Conservation (phyloP, 441 rosid species). For the Euphorbia neoarborescens region DNA sequence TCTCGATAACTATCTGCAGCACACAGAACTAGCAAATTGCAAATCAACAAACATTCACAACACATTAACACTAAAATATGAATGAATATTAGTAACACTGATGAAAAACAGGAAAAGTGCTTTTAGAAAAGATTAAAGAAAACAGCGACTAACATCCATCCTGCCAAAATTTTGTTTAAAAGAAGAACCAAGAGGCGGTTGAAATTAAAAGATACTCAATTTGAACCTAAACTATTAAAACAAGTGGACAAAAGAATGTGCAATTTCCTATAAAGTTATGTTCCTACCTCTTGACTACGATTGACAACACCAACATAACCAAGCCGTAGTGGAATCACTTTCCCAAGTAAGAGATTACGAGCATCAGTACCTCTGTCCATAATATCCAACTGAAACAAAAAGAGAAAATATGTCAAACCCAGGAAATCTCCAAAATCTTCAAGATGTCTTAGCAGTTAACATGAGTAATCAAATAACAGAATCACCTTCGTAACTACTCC, state of each 20-base stretch:
- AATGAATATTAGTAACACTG: background rate
- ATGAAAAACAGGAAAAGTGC: background rate
- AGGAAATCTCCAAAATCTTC: conserved; percentile 14
- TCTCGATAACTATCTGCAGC: background rate
- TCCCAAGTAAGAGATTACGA: conserved; percentile 68
- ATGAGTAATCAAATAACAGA: conserved; percentile 17
- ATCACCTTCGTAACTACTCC: conserved; percentile 78
- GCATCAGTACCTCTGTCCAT: conserved; percentile 98
- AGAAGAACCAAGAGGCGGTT: background rate
- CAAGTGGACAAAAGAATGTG: background rate
- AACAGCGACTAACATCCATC: background rate
- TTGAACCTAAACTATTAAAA: background rate
- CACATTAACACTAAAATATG: background rate
- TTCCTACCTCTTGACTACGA: conserved; percentile 82
- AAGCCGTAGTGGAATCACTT: conserved; percentile 74
- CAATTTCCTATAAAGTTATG: conserved; percentile 4
- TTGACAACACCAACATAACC: conserved; percentile 84
- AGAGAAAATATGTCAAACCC: conserved; percentile 20
- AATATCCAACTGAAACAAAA: conserved; percentile 62
- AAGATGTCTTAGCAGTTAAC: conserved; percentile 10
- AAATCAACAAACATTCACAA: background rate
- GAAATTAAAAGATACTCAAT: background rate
- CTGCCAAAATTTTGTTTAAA: background rate
- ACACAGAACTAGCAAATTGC: background rate
- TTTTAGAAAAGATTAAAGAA: background rate